phyloP scores from a whole-genome alignment of 257 asterid genomes.

The Nicotiana attenuata region DNA sequence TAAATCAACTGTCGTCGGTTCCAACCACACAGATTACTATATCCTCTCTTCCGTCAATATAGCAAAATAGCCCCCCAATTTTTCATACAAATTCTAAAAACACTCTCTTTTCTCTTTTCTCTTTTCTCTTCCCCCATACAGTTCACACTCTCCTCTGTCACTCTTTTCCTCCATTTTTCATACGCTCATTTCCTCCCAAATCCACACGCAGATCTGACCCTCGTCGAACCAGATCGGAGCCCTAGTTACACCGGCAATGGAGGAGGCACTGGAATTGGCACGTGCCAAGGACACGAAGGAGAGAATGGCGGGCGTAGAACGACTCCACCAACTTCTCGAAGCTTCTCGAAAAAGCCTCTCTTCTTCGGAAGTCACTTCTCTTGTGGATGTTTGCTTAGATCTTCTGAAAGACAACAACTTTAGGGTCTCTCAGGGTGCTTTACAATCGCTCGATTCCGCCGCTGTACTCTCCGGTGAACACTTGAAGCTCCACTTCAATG shows the following conservation, averaged over 20 bases:
- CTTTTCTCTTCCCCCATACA: slow-evolving; percentile 10
- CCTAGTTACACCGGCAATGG: slow-evolving; percentile 43
- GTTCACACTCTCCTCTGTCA: slow-evolving; percentile 18
- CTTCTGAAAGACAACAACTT: slow-evolving; percentile 95
- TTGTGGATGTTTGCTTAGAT: slow-evolving; percentile 87
- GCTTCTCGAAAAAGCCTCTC: slow-evolving; percentile 68
- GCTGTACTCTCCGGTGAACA: slow-evolving; percentile 97
- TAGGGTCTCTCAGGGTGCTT: slow-evolving; percentile 90
- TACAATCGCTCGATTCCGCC: slow-evolving; percentile 92
- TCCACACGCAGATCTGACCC: slow-evolving; percentile 31
- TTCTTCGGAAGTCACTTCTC: slow-evolving; percentile 78
- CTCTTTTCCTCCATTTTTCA: slow-evolving; percentile 2
- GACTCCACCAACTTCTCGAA: slow-evolving; percentile 89
- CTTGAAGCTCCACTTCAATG: slow-evolving; percentile 92
- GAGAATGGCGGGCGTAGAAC: slow-evolving; percentile 98
- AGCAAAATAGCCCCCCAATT: slow-evolving; percentile 21
- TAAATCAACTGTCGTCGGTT: slow-evolving; percentile 7
- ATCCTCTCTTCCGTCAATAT: slow-evolving; percentile 31
- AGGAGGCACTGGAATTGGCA: slow-evolving; percentile 91
- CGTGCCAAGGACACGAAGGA: slow-evolving; percentile 99
- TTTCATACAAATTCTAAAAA: slow-evolving; percentile 14
- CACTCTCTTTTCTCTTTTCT: slow-evolving; percentile 8
- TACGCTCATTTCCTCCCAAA: neutral
- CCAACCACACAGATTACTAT: slow-evolving; percentile 18
- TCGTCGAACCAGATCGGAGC: slow-evolving; percentile 48